These are phyloP conservation scores for Pythium apleroticum DNA, from an alignment of 352 stramenopile genomes.

Conservation along the genomic window DNA sequence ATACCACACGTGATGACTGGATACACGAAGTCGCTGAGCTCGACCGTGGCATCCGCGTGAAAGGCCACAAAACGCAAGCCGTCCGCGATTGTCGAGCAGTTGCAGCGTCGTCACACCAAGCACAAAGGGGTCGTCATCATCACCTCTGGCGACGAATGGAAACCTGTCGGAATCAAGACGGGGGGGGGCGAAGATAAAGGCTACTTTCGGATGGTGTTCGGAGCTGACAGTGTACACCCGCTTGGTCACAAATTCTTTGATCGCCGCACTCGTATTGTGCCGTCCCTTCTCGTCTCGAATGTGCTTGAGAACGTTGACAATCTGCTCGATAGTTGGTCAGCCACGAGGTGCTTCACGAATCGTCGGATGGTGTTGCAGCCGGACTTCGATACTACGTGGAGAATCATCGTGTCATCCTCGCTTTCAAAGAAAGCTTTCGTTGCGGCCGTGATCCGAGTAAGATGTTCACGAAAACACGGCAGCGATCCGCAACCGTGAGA, in stretches of 20 bases:
- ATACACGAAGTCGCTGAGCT: slow-evolving; percentile 5
- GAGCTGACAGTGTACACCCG: neutral
- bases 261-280: slow-evolving; percentile 8
- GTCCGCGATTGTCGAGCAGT: neutral
- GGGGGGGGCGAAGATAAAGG: neutral
- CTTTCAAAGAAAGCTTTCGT: slow-evolving; percentile 6
- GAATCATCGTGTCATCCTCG: neutral
- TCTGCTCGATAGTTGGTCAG: slow-evolving; percentile 2
- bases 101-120: neutral
- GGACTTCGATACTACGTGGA: neutral
- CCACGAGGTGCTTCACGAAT: slow-evolving; percentile 4
- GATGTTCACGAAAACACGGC: slow-evolving; percentile 6
- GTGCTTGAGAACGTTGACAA: slow-evolving; percentile 11
- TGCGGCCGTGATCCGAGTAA: slow-evolving; percentile 1
- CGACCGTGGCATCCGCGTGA: neutral
- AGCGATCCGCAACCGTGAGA: neutral
- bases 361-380: neutral
- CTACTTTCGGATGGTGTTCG: neutral
- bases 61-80: neutral
- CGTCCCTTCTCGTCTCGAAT: slow-evolving; percentile 4
- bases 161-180: neutral
- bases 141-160: neutral
- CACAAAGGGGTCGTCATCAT: neutral
- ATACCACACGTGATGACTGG: neutral
- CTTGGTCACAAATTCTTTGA: neutral